Conservation (phyloP, 306 rosid genomes). For the Trifolium fragiferum region DNA sequence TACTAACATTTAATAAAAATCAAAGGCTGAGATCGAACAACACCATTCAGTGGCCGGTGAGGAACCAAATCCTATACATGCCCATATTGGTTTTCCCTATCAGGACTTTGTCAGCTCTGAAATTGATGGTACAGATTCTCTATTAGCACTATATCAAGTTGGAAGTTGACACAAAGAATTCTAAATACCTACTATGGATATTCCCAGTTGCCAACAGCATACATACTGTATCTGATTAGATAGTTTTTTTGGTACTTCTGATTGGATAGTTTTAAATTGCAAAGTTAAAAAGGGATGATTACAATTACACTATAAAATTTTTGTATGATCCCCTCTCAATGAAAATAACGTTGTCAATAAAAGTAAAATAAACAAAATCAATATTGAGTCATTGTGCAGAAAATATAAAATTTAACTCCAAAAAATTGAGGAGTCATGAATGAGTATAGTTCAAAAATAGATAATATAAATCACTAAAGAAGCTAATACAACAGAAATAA, state of each 20-base stretch:
- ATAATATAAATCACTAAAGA: too few relatives aligned
- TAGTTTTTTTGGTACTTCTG: neutral
- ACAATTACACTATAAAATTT: neutral
- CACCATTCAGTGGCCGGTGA: too few relatives aligned
- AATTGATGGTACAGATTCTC: constrained; percentile 40
- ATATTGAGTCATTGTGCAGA: neutral
- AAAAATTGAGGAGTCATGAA: too few relatives aligned
- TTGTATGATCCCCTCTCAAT: too few relatives aligned
- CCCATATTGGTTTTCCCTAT: constrained; percentile 11
- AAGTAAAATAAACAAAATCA: too few relatives aligned
- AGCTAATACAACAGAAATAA: too few relatives aligned
- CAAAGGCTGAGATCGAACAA: too few relatives aligned
- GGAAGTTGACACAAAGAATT: constrained; percentile 39
- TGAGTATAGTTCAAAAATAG: neutral
- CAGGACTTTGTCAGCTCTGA: constrained; percentile 30
- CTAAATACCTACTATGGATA: constrained; percentile 38
- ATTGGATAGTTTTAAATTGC: constrained; percentile 16
- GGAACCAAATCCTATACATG: too few relatives aligned
- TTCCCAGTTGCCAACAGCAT: constrained; percentile 50
- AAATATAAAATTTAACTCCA: too few relatives aligned
- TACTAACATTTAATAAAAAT: too few relatives aligned
- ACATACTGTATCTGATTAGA: constrained; percentile 40
- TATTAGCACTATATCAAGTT: constrained; percentile 20
- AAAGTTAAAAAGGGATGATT: neutral
- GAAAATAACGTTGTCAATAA: too few relatives aligned